These are phyloP conservation scores for Pestalotiopsis sp. DNA, from an alignment of 2,329 filamentous ascomycete genomes.

Conservation along the genomic window DNA sequence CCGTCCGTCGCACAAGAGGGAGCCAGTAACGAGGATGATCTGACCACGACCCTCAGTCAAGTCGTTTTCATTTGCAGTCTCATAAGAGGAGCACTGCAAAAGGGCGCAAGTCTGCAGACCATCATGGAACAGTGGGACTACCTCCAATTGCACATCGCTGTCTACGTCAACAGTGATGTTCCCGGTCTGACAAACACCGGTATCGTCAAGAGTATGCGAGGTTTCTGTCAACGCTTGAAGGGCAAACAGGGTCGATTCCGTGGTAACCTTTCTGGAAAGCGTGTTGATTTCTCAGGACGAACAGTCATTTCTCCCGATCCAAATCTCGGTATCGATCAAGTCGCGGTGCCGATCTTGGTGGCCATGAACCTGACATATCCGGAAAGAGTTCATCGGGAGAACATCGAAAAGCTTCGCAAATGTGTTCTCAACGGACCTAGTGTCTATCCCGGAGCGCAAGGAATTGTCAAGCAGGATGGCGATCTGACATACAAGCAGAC, in stretches of 20 bases:
- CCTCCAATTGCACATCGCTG: slow-evolving; percentile 89
- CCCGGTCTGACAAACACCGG: slow-evolving; percentile 89
- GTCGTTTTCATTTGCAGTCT: slow-evolving; percentile 91
- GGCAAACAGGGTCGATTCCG: slow-evolving; percentile 97
- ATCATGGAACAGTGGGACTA: slow-evolving; percentile 99
- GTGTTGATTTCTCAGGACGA: slow-evolving; percentile 96
- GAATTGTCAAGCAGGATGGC: slow-evolving; percentile 69
- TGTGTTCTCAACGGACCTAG: slow-evolving; percentile 75
- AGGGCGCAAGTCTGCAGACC: slow-evolving; percentile 81
- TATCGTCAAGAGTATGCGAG: slow-evolving; percentile 81
- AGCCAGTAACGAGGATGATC: slow-evolving; percentile 92
- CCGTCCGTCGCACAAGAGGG: slow-evolving; percentile 93
- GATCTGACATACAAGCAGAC: slow-evolving; percentile 64
- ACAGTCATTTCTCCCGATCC: slow-evolving; percentile 98
- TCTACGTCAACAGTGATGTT: slow-evolving; percentile 97
- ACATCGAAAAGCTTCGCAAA: slow-evolving; percentile 77
- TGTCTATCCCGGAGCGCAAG: slow-evolving; percentile 87
- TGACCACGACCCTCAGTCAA: slow-evolving; percentile 95
- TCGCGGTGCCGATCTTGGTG: slow-evolving; percentile 88
- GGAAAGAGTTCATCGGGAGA: slow-evolving; percentile 82
- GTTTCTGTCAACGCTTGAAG: slow-evolving; percentile 93
- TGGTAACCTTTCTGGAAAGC: slow-evolving; percentile 95
- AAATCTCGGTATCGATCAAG: slow-evolving; percentile 89
- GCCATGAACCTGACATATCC: slow-evolving; percentile 96
- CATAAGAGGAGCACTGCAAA: slow-evolving; percentile 79